Percentiles rank a stretch among this genome's conserved stretches.
Conservation (phyloP, 768 basidiomycete genomes). For the Amanita exitialis region DNA sequence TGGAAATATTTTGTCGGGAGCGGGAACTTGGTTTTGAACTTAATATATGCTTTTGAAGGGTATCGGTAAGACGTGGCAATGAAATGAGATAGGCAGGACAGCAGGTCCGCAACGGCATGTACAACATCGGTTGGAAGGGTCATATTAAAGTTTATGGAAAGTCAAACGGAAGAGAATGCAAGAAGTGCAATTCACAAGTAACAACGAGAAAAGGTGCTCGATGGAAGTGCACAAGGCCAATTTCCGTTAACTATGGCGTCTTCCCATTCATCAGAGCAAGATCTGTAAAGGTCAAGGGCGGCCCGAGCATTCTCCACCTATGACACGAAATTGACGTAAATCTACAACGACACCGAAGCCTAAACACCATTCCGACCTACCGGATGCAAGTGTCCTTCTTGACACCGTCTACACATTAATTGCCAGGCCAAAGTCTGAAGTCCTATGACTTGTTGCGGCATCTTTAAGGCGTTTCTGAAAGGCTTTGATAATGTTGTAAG, state of each 20-base stretch:
- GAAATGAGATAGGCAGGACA: not conserved
- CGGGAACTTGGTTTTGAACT: not conserved
- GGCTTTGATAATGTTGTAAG: conserved; percentile 28
- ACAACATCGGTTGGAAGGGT: not conserved
- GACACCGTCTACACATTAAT: conserved; percentile 70
- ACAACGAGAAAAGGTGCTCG: conserved; percentile 73
- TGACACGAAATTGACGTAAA: conserved; percentile 8
- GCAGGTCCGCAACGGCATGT: not conserved
- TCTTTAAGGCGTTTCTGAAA: conserved; percentile 61
- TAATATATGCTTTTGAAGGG: not conserved
- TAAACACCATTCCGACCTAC: conserved; percentile 30
- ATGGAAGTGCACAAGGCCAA: conserved; percentile 73
- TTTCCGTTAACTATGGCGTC: conserved; percentile 41
- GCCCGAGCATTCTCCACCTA: conserved; percentile 74
- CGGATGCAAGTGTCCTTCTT: conserved; percentile 62
- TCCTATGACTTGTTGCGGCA: conserved; percentile 59
- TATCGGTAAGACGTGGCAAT: not conserved
- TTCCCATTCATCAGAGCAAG: conserved; percentile 62
- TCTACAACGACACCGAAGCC: conserved; percentile 2
- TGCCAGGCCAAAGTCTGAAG: conserved; percentile 76
- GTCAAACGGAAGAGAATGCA: not conserved
- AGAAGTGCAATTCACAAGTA: conserved; percentile 35
- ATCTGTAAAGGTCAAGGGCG: conserved; percentile 42
- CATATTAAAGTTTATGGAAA: not conserved
- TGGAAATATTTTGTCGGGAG: not conserved